Evolutionary conservation across 805 yeast genomes (phyloP).

Genomic region (Jamesozyma lodderae): DNA sequence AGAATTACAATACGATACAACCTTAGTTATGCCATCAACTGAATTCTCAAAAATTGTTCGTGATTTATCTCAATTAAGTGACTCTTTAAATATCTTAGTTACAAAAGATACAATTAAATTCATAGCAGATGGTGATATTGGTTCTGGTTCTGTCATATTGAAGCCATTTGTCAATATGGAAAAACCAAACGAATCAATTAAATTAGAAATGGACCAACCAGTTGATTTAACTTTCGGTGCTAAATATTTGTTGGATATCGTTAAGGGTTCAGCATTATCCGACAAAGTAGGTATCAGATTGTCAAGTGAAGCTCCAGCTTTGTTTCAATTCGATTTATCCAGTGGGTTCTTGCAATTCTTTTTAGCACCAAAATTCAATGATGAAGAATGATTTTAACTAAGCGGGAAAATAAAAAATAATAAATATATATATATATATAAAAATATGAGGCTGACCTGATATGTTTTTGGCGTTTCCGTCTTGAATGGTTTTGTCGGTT

Average conservation of each 20-base stretch:
- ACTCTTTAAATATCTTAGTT: conserved; percentile 75
- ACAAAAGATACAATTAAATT: conserved; percentile 90
- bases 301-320: conserved; percentile 86
- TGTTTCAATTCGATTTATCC: conserved; percentile 76
- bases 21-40: conserved; percentile 74
- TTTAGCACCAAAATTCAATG: conserved; percentile 96
- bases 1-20: conserved; percentile 84
- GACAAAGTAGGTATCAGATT: conserved; percentile 72
- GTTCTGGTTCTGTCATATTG: conserved; percentile 75
- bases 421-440: too few species aligned
- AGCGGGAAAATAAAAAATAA: neutral
- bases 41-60: conserved; percentile 87
- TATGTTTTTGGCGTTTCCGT: too few species aligned
- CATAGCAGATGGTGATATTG: conserved; percentile 84
- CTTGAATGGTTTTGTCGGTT: too few species aligned
- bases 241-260: conserved; percentile 81
- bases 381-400: conserved; percentile 65
- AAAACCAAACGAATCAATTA: conserved; percentile 63
- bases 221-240: conserved; percentile 86
- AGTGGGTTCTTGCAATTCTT: conserved; percentile 92
- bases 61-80: conserved; percentile 79
- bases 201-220: conserved; percentile 73
- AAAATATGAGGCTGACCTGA: too few species aligned
- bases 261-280: conserved; percentile 80
- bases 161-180: conserved; percentile 81